phyloP scores from a whole-genome alignment of 1,284 basidiomycete species.

The Cryptococcus depauperatus region DNA sequence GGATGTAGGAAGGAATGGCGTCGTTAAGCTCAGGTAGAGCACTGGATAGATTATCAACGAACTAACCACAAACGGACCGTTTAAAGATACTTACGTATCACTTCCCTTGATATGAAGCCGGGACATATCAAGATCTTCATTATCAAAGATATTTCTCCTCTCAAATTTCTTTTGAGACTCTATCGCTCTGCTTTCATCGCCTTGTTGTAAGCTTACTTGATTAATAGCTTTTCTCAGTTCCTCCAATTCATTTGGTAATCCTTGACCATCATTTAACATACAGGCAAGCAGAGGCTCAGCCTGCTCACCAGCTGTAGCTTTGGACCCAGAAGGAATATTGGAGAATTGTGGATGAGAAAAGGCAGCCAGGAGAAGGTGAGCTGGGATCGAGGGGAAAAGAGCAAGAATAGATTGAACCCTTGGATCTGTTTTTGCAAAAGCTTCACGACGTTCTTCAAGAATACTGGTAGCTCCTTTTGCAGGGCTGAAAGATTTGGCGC shows the following conservation, averaged over 20 bases:
- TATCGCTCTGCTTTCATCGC: neutral
- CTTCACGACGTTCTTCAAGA: neutral
- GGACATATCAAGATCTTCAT: conserved; percentile 60
- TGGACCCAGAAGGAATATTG: conserved; percentile 13
- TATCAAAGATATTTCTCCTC: conserved; percentile 55
- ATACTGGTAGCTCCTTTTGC: neutral
- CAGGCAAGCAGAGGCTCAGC: conserved; percentile 38
- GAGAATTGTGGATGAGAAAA: conserved; percentile 36
- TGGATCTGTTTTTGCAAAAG: conserved; percentile 9
- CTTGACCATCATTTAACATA: conserved; percentile 30
- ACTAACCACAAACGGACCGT: neutral
- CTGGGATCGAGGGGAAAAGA: conserved; percentile 39
- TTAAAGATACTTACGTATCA: conserved; percentile 31
- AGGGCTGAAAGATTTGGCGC: neutral
- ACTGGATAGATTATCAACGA: conserved; percentile 47
- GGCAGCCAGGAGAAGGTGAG: conserved; percentile 32
- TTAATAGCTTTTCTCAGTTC: conserved; percentile 25
- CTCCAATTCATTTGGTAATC: conserved; percentile 31
- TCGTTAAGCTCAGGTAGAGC: conserved; percentile 50
- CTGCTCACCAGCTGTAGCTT: conserved; percentile 23
- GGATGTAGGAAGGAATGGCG: conserved; percentile 62
- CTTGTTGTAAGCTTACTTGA: neutral
- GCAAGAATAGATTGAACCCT: conserved; percentile 23
- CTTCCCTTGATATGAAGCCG: conserved; percentile 52
- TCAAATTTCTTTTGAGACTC: conserved; percentile 42